A percentile compares a stretch with the other conserved stretches of the same genome.
These are phyloP conservation scores for Pulveroboletus sp. DNA, from an alignment of 768 basidiomycete genomes.

Conservation along the genomic window DNA sequence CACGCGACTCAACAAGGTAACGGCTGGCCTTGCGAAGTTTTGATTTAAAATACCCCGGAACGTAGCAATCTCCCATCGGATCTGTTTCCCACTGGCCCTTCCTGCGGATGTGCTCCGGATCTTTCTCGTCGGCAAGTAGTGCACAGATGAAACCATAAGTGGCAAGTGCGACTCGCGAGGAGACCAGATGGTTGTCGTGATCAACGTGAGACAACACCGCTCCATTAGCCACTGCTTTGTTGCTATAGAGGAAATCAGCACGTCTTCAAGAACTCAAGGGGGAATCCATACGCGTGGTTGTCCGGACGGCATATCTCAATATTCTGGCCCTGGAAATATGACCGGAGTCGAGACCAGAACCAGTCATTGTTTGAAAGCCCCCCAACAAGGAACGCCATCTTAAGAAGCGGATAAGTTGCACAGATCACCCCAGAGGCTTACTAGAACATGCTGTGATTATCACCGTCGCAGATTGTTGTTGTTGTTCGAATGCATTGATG, in stretches of 20 bases:
- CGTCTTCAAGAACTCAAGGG: not conserved
- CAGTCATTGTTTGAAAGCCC: conserved; percentile 6
- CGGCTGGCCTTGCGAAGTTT: conserved; percentile 4
- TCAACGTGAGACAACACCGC: conserved; percentile 3
- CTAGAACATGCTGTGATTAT: not conserved
- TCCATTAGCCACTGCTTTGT: conserved; percentile 9
- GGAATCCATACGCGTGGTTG: too few relatives aligned
- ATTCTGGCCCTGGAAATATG: conserved; percentile 7
- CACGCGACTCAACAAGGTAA: not conserved
- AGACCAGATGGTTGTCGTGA: not conserved
- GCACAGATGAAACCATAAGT: not conserved
- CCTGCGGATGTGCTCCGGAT: conserved; percentile 6
- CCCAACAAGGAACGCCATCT: conserved; percentile 13
- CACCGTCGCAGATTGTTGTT: not conserved
- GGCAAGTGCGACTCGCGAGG: not conserved
- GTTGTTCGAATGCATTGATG: conserved; percentile 10
- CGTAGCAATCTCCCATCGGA: conserved; percentile 1
- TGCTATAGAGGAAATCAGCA: not conserved
- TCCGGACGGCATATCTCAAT: too few relatives aligned
- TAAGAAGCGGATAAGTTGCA: not conserved
- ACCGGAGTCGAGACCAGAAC: conserved; percentile 7
- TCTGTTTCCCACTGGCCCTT: not conserved
- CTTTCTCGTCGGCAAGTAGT: conserved; percentile 1
- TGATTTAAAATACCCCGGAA: conserved; percentile 13
- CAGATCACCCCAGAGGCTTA: not conserved